Conservation (phyloP, 1,139 yeast genomes). For the Blastobotrys buckinghamii region DNA sequence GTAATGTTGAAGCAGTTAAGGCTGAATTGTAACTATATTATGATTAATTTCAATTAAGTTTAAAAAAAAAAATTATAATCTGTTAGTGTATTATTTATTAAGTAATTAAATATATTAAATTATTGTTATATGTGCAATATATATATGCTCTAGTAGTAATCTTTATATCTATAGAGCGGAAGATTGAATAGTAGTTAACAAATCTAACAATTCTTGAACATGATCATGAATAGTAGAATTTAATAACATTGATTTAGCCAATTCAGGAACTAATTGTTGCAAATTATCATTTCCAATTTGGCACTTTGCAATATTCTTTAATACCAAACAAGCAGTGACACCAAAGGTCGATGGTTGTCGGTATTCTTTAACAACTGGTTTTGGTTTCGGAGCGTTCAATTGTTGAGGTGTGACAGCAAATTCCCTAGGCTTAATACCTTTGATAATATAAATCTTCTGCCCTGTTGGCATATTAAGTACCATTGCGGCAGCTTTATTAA, state of each 20-base stretch:
- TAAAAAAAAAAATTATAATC: too few species aligned
- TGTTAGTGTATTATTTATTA: background rate
- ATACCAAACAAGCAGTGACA: slow-evolving; percentile 33
- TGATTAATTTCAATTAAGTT: too few species aligned
- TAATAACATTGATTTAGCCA: slow-evolving; percentile 23
- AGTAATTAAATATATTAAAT: background rate
- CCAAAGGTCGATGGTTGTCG: slow-evolving; percentile 30
- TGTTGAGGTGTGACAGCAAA: slow-evolving; percentile 40
- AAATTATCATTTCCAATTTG: slow-evolving; percentile 30
- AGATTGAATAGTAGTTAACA: slow-evolving; percentile 1
- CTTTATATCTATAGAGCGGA: too few species aligned
- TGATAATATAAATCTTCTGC: slow-evolving; percentile 77
- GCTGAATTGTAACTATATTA: slow-evolving; percentile 4
- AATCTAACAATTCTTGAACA: slow-evolving; percentile 22
- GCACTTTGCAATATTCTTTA: slow-evolving; percentile 35
- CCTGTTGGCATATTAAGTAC: slow-evolving; percentile 58
- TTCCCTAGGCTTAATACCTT: slow-evolving; percentile 74
- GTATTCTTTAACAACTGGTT: slow-evolving; percentile 4
- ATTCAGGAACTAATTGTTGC: slow-evolving; percentile 21
- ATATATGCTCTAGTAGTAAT: too few species aligned
- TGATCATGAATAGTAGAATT: slow-evolving; percentile 24
- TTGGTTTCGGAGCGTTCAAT: slow-evolving; percentile 17
- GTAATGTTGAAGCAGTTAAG: slow-evolving; percentile 1
- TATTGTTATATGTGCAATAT: background rate
- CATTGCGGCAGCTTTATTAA: slow-evolving; percentile 91